Percentiles rank a stretch among this genome's conserved stretches.
These are phyloP conservation scores for Psidium friedrichsthalianum DNA, from an alignment of 345 rosid genomes.

Conservation along the genomic window DNA sequence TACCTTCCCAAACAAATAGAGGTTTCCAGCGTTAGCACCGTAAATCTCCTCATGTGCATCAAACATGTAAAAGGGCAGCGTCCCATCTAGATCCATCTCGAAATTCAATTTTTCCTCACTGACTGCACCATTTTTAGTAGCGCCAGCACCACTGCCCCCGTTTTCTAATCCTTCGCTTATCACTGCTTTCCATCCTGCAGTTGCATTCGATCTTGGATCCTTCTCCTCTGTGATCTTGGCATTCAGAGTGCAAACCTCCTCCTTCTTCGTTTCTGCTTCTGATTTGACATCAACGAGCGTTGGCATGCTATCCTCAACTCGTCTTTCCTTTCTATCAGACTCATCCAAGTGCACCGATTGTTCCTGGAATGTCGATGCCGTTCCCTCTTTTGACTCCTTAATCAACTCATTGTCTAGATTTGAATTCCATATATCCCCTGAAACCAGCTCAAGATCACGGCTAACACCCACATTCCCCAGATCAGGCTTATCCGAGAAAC, in stretches of 20 bases:
- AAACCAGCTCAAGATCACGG: background rate
- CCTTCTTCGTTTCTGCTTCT: slow-evolving; percentile 20
- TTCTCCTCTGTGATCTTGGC: slow-evolving; percentile 56
- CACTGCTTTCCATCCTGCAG: slow-evolving; percentile 74
- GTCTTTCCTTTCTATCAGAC: slow-evolving; percentile 3
- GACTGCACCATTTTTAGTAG: slow-evolving; percentile 12
- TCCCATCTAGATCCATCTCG: slow-evolving; percentile 64
- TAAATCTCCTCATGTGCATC: slow-evolving; percentile 81
- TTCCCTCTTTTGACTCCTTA: slow-evolving; percentile 19
- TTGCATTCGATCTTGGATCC: slow-evolving; percentile 65
- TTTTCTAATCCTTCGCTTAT: slow-evolving; percentile 24
- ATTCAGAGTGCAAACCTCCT: slow-evolving; percentile 36
- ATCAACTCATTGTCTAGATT: background rate
- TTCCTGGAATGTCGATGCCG: background rate
- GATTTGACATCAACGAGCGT: slow-evolving; percentile 19
- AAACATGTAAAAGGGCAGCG: slow-evolving; percentile 60
- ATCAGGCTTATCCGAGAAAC: background rate
- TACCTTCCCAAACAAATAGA: slow-evolving; percentile 96
- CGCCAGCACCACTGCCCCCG: slow-evolving; percentile 6
- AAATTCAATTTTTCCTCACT: slow-evolving; percentile 42
- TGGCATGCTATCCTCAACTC: slow-evolving; percentile 7
- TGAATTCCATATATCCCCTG: background rate
- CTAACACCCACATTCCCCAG: background rate
- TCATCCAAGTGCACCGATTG: background rate
- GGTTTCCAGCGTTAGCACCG: slow-evolving; percentile 71